phyloP scores from a whole-genome alignment of 2,329 filamentous ascomycete species.

The Rutstroemia sp. region DNA sequence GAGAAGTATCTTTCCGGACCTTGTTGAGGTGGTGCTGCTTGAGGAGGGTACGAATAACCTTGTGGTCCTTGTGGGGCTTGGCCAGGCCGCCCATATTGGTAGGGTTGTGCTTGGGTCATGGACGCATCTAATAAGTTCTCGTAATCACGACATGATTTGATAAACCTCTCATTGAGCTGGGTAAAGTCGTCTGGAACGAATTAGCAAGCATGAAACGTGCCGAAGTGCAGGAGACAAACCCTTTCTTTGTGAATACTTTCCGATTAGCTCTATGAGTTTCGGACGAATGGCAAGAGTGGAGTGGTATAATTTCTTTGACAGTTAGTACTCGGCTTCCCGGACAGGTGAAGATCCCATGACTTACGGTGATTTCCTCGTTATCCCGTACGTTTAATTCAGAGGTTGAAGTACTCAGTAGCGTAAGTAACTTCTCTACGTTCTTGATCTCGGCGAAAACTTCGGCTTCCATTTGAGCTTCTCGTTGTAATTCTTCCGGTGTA shows the following conservation, averaged over 20 bases:
- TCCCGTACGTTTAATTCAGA: conserved; percentile 76
- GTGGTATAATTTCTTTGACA: conserved; percentile 66
- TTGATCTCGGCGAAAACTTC: conserved; percentile 72
- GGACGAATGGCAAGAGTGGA: conserved; percentile 89
- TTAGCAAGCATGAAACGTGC: conserved; percentile 10
- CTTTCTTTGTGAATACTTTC: conserved; percentile 99
- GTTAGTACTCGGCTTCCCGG: conserved; percentile 26
- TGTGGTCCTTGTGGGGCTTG: conserved; percentile 20
- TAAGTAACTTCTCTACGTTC: conserved; percentile 76
- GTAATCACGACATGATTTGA: conserved; percentile 95
- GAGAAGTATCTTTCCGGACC: conserved; percentile 65
- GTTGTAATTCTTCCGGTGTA: conserved; percentile 86
- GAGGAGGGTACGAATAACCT: conserved; percentile 33
- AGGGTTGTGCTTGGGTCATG: conserved; percentile 87
- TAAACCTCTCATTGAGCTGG: conserved; percentile 97
- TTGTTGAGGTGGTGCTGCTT: conserved; percentile 36
- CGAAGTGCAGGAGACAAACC: conserved; percentile 41
- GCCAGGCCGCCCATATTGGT: conserved; percentile 54
- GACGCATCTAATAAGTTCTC: conserved; percentile 92
- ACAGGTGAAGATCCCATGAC: conserved; percentile 19
- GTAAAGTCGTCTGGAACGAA: conserved; percentile 81
- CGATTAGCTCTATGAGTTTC: conserved; percentile 95
- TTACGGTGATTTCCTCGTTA: conserved; percentile 89
- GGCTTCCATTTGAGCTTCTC: conserved; percentile 90
- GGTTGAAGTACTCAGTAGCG: conserved; percentile 81